A percentile compares a stretch with the other conserved stretches of the same genome.
These are phyloP conservation scores for Lipomyces starkeyi DNA, from an alignment of 805 yeast genomes.

Conservation along the genomic window DNA sequence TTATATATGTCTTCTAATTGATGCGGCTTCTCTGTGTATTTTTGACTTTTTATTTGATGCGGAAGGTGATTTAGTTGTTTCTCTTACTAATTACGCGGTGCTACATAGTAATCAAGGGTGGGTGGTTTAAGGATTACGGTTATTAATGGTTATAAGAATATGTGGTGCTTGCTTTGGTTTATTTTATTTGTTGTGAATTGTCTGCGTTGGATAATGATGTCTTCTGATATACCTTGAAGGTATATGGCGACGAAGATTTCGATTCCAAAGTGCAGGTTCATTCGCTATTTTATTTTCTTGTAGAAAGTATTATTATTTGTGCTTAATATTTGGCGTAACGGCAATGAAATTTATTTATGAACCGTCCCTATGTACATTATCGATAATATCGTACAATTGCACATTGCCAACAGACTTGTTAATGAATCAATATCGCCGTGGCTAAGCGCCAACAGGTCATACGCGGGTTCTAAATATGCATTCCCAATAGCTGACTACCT, in stretches of 20 bases:
- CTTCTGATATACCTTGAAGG: neutral
- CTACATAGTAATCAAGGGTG: neutral
- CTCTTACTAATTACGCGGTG: neutral
- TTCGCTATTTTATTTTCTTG: neutral
- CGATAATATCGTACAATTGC: neutral
- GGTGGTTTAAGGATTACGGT: neutral
- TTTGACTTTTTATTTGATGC: neutral
- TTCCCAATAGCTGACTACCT: neutral
- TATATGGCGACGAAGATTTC: neutral
- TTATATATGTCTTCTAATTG: neutral
- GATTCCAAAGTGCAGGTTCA: neutral
- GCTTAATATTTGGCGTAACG: conserved; percentile 7
- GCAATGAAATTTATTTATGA: conserved; percentile 1
- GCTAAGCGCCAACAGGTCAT: neutral
- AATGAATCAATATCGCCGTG: no score
- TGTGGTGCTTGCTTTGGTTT: neutral
- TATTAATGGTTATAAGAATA: neutral
- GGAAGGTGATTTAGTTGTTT: neutral
- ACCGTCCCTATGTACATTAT: neutral
- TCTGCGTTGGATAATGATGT: neutral
- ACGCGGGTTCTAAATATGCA: neutral
- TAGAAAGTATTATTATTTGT: neutral
- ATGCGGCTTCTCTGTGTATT: neutral
- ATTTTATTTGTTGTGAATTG: neutral
- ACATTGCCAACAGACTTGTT: neutral